Evolutionary conservation across 2,329 filamentous ascomycete species (phyloP).

Genomic region (Bipolaris zeicola): DNA sequence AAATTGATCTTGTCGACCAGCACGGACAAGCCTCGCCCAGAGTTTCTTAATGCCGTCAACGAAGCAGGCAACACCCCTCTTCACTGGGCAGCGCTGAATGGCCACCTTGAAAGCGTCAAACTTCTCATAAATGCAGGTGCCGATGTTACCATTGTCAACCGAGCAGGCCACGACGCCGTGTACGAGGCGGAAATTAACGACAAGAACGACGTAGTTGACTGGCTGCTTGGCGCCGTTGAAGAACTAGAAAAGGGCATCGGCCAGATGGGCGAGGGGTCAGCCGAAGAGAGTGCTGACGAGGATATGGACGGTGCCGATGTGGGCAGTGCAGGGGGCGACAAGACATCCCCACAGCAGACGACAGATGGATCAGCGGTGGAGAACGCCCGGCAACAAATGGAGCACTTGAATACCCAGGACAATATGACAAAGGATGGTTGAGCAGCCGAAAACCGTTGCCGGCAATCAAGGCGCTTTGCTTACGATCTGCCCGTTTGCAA

Average conservation of each 20-base stretch:
- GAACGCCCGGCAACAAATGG: slow-evolving; percentile 41
- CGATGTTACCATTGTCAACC: slow-evolving; percentile 77
- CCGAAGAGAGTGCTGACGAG: slow-evolving; percentile 31
- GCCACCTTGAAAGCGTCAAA: slow-evolving; percentile 81
- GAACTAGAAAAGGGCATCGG: slow-evolving; percentile 48
- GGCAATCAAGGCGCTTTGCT: slow-evolving; percentile 32
- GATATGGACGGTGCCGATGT: slow-evolving; percentile 21
- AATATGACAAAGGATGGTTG: slow-evolving; percentile 30
- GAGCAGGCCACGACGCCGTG: slow-evolving; percentile 72
- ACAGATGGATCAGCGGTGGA: slow-evolving; percentile 29
- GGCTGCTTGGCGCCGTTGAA: slow-evolving; percentile 54
- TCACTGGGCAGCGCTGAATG: slow-evolving; percentile 92
- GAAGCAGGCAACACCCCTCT: slow-evolving; percentile 85
- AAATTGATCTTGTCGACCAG: slow-evolving; percentile 48
- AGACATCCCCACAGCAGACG: slow-evolving; percentile 14
- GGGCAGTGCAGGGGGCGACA: slow-evolving; percentile 14
- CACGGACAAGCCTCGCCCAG: slow-evolving; percentile 28
- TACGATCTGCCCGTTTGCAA: slow-evolving; percentile 21
- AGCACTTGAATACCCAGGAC: slow-evolving; percentile 35
- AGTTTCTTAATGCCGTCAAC: slow-evolving; percentile 73
- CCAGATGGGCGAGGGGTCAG: slow-evolving; percentile 44
- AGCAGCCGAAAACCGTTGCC: slow-evolving; percentile 21
- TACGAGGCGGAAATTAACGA: slow-evolving; percentile 58
- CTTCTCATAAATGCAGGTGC: slow-evolving; percentile 76
- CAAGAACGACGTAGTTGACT: slow-evolving; percentile 56